Evolutionary conservation across 2,329 filamentous ascomycete species (phyloP), one percentile per base, ranked within the genome.

Genomic region (Plectosphaerella plurivora): DNA sequence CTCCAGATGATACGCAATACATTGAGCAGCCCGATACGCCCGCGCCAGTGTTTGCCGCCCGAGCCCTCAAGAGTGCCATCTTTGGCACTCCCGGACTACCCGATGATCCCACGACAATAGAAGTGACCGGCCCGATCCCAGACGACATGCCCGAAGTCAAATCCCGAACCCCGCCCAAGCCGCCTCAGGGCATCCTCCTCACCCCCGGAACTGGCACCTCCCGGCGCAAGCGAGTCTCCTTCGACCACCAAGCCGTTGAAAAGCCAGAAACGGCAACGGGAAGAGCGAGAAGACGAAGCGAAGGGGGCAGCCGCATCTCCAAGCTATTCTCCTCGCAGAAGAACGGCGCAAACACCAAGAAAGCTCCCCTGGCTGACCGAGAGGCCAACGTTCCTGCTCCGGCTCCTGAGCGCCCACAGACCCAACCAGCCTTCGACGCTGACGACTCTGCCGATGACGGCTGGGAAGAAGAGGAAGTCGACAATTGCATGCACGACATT

Each of bases 21-120:
- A 59, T 79, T 41, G 83, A 87, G 15, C 73, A 73, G 33, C 83
- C 83, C 39, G 83, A 87, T 59, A 87, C 84, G 15, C 84, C 84
- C 7, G 84, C 82, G 0, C 83, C 84, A 2, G 78, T 87, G 0
- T 87, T 87, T 62, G 84, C 83, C 2, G 83, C 83, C 37, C 77
- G 84, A 54, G 84, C 84, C 6, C 72, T 87, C 61, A 85, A 81
- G 60, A 83, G 77, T 59, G 83, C 81, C 24, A 66, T 87, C 45
- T 87, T 86, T 60, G 84, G 84, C 41, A 82, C 81, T 4, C 80
- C 82, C 11, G 69, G 72, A 14, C 68, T 70, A 48, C 63, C 63
- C 14, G 63, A 64, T 45, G 65, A 73, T 47, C 61, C 54, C 60
- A 62, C 55, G 57, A 67, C 52, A 45, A n/a, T n/a, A 9, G 20